Evolutionary conservation across 768 basidiomycete genomes (phyloP), one percentile per base, ranked within the genome.

Genomic region (Chalciporus chontae): DNA sequence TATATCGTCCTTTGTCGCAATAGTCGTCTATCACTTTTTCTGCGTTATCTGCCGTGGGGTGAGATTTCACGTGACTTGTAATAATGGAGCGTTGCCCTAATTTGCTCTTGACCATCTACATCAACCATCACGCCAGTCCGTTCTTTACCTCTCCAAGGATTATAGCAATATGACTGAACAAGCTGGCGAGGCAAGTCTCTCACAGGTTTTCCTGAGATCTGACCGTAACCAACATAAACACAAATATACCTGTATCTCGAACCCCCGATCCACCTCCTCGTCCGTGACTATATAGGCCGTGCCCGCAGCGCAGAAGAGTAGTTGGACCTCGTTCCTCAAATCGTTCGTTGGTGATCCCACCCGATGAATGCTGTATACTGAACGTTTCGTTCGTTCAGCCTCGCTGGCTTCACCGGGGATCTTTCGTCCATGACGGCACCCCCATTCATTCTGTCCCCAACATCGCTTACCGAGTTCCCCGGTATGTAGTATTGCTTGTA

Each of bases 321-420:
- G 85, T 70, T 96, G 94, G 94, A 78, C 86, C 0, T 83, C 84
- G 3, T 95, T 96, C 71, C 74, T 96, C 64, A 96, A 95, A 78
- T 83, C 87, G 90, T 92, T 60, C 45, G 85, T 77, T 40, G 31
- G 47, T 3, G 18, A 8, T 49, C n/a, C 9, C 47, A 17, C 45
- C 10, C 40, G n/a, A 39, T 13, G 27, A 10, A 23, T 52, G 8
- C 31, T 29, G n/a, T 17, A 24, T 43, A 8, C 54, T 55, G 23
- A 56, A 47, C 3, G 8, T 4, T 17, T 45, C 21, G 32, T 44
- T 52, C 40, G 37, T 31, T 26, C 60, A 90, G 89, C 53, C 84
- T 95, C 59, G 85, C 91, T 27, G 85, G 85, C 29, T 81, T 94
- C 63, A 89, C 90, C 2, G 92, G 92, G 47, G 93, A 94, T 72